phyloP scores from a whole-genome alignment of 164 flowering plant species.

The Kingdonia uniflora region DNA sequence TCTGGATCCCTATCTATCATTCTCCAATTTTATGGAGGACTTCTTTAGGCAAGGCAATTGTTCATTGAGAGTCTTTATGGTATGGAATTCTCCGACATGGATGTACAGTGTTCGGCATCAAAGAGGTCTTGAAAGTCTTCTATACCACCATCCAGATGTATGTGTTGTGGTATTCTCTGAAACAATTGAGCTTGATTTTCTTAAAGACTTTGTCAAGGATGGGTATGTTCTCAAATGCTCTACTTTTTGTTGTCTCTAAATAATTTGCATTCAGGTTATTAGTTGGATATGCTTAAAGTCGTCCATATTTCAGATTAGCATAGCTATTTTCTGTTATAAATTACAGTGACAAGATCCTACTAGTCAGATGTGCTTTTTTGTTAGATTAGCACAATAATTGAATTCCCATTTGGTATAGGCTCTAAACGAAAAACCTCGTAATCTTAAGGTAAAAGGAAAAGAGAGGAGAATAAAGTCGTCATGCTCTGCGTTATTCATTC shows the following conservation, averaged over 20 bases:
- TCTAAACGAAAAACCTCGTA: too few species aligned
- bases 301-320: too few species aligned
- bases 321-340: too few species aligned
- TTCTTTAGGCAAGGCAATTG: constrained; percentile 66
- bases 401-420: too few species aligned
- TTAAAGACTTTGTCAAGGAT: constrained; percentile 64
- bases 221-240: constrained; percentile 41
- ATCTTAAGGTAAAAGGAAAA: too few species aligned
- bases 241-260: background rate
- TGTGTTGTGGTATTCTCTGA: constrained; percentile 88
- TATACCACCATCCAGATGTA: constrained; percentile 66
- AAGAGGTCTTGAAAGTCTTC: constrained; percentile 78
- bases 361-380: too few species aligned
- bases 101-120: constrained; percentile 73
- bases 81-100: constrained; percentile 96
- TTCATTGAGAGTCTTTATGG: constrained; percentile 68
- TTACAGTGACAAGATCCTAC: too few species aligned
- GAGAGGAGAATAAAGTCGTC: too few species aligned
- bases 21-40: constrained; percentile 60
- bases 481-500: too few species aligned
- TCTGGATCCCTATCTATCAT: constrained; percentile 45
- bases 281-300: too few species aligned
- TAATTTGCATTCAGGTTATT: too few species aligned
- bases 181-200: constrained; percentile 88
- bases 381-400: too few species aligned